Conservation (phyloP, 2,329 filamentous ascomycete genomes). For the Didymella arachidicola region DNA sequence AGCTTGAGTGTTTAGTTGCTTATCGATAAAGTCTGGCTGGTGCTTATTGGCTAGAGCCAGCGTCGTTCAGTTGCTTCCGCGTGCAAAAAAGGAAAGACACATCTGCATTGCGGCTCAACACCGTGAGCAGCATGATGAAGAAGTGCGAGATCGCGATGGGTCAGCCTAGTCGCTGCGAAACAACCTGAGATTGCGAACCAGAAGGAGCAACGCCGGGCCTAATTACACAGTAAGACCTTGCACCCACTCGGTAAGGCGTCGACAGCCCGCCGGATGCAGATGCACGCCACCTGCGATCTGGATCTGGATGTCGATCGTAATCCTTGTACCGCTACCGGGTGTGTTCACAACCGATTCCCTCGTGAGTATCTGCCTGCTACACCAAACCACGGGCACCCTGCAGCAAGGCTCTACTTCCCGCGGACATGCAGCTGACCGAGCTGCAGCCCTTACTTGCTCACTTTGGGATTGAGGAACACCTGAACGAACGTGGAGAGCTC, state of each 20-base stretch:
- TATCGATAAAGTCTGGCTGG: neutral
- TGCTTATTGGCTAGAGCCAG: neutral
- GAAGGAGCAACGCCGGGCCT: neutral
- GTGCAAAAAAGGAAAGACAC: too few species aligned
- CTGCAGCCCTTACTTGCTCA: neutral
- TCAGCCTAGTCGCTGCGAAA: too few species aligned
- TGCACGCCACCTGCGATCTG: neutral
- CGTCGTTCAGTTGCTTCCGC: too few species aligned
- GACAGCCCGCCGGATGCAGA: neutral
- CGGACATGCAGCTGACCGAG: neutral
- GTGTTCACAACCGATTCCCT: neutral
- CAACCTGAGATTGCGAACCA: neutral
- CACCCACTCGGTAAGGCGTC: neutral
- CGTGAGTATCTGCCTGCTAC: neutral
- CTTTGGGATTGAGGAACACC: slow-evolving; percentile 4
- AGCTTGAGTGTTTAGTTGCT: neutral
- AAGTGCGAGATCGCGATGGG: too few species aligned
- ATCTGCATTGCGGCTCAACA: too few species aligned
- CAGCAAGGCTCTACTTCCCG: neutral
- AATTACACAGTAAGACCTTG: too few species aligned
- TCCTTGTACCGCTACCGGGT: neutral
- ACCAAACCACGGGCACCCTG: neutral
- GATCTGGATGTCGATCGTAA: neutral
- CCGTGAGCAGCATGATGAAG: too few species aligned
- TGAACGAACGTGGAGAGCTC: neutral